Evolutionary conservation across 2,329 filamentous ascomycete species (phyloP).

Genomic region (Talaromyces sp.): DNA sequence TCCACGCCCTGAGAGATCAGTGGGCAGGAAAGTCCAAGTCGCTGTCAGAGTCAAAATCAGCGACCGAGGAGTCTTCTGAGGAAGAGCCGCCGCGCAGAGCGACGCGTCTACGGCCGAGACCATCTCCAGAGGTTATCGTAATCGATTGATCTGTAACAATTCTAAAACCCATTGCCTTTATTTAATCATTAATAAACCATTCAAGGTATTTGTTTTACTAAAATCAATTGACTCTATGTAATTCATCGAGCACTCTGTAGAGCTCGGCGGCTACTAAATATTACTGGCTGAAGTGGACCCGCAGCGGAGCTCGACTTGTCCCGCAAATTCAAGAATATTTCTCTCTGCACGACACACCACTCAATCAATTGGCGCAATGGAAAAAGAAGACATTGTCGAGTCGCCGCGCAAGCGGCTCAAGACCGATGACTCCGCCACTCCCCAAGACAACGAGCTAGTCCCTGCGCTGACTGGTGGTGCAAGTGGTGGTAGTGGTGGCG

Average conservation of each 20-base stretch:
- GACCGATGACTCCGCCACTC: constrained; percentile 15
- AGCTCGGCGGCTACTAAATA: too few relatives aligned
- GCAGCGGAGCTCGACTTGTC: not conserved
- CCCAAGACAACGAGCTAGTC: constrained; percentile 13
- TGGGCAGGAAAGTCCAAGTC: constrained; percentile 19
- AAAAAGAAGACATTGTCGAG: constrained; percentile 13
- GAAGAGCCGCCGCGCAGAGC: not conserved
- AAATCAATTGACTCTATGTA: not conserved
- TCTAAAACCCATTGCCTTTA: too few relatives aligned
- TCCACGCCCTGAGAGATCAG: constrained; percentile 23
- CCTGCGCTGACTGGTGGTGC: constrained; percentile 11
- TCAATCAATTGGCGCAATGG: not conserved
- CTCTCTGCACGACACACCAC: not conserved
- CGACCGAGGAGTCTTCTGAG: not conserved
- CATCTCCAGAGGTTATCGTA: not conserved
- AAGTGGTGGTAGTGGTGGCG: not conserved
- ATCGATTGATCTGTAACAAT: not conserved
- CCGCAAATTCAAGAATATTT: not conserved
- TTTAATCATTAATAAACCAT: not conserved
- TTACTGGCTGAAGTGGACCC: not conserved
- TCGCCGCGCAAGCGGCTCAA: constrained; percentile 19
- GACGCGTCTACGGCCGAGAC: not conserved
- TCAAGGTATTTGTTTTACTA: not conserved
- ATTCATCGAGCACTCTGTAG: too few relatives aligned
- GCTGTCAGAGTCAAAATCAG: not conserved